Conservation (phyloP, 257 asterid species). For the Primulina eburnea region DNA sequence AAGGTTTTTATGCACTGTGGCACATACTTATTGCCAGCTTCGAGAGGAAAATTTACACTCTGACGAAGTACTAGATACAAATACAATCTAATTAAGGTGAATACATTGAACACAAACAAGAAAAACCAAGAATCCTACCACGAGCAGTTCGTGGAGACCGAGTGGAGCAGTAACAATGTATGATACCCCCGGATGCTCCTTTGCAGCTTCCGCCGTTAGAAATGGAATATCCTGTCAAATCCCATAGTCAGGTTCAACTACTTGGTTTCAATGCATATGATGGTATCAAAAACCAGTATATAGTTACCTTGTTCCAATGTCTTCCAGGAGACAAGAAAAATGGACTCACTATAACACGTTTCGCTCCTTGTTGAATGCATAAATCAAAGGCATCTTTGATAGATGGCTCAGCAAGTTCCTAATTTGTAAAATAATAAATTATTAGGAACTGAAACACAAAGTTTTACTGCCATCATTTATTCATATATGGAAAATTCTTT, state of each 20-base stretch:
- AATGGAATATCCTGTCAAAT: constrained; percentile 76
- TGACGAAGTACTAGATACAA: background rate
- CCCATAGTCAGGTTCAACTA: background rate
- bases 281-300: background rate
- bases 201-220: constrained; percentile 92
- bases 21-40: background rate
- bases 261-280: background rate
- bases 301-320: constrained; percentile 81
- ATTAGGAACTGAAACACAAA: background rate
- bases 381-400: constrained; percentile 73
- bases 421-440: constrained; percentile 17
- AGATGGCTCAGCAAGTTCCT: constrained; percentile 97
- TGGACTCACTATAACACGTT: constrained; percentile 83
- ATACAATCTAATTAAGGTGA: background rate
- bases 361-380: constrained; percentile 85
- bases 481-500: background rate
- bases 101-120: constrained; percentile 10
- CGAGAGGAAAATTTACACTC: background rate
- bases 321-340: constrained; percentile 96
- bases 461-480: background rate
- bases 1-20: background rate
- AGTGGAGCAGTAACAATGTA: constrained; percentile 79
- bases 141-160: constrained; percentile 77
- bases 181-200: constrained; percentile 82
- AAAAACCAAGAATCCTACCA: constrained; percentile 43